Conservation (phyloP, 2,329 filamentous ascomycete species). For the Clonostachys solani region DNA sequence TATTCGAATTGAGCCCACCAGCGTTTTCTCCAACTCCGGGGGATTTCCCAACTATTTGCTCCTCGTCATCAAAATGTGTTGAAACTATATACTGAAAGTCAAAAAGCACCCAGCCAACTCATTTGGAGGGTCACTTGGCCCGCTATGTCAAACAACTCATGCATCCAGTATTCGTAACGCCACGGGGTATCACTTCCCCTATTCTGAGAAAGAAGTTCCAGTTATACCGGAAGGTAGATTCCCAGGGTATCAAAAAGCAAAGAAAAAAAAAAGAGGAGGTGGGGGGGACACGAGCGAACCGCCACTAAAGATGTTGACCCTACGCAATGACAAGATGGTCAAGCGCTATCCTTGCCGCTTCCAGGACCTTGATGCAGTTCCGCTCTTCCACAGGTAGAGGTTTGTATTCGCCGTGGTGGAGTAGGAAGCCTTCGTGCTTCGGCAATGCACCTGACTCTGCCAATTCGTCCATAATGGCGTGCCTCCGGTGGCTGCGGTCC, state of each 20-base stretch:
- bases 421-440: neutral
- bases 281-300: neutral
- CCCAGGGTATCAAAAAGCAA: neutral
- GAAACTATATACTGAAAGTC: too few species aligned
- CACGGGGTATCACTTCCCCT: too few species aligned
- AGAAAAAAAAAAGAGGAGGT: neutral
- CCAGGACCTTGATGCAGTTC: slow-evolving; percentile 46
- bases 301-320: neutral
- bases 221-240: too few species aligned
- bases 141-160: too few species aligned
- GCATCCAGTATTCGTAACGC: too few species aligned
- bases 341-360: slow-evolving; percentile 48
- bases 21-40: too few species aligned
- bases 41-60: too few species aligned
- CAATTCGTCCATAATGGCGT: slow-evolving; percentile 43
- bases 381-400: slow-evolving; percentile 24
- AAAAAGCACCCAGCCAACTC: too few species aligned
- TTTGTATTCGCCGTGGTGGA: slow-evolving; percentile 16
- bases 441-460: slow-evolving; percentile 28
- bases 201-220: too few species aligned
- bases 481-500: slow-evolving; percentile 39
- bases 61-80: too few species aligned
- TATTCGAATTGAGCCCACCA: too few species aligned
- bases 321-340: slow-evolving; percentile 51
- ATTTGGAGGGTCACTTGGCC: too few species aligned